A percentile compares a stretch with the other conserved stretches of the same genome.
Evolutionary conservation across 306 rosid genomes (phyloP).

Genomic region (Quercus mongolica): DNA sequence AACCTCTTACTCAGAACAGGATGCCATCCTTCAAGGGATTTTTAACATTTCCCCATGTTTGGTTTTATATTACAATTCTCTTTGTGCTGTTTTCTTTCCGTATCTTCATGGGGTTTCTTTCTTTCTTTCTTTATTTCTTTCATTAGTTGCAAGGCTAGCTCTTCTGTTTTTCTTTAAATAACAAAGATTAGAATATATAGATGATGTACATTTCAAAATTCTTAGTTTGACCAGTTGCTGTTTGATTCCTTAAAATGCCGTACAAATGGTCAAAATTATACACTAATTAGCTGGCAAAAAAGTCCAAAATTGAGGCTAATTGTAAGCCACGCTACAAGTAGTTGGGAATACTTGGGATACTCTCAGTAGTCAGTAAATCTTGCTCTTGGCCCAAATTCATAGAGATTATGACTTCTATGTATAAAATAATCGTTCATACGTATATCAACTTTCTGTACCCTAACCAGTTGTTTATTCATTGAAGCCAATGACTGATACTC

Average conservation of each 20-base stretch:
- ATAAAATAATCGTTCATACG: too few relatives aligned
- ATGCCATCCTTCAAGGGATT: background rate
- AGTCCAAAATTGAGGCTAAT: background rate
- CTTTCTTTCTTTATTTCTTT: background rate
- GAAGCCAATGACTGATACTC: too few relatives aligned
- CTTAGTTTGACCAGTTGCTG: conserved; percentile 23
- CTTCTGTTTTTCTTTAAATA: background rate
- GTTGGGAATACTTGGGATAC: background rate
- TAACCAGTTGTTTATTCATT: too few relatives aligned
- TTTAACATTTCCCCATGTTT: background rate
- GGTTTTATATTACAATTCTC: background rate
- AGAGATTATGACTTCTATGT: background rate
- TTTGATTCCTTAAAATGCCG: conserved; percentile 39
- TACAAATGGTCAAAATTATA: conserved; percentile 23
- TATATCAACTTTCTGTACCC: too few relatives aligned
- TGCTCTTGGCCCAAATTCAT: background rate
- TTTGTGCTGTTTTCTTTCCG: background rate
- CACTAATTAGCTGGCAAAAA: background rate
- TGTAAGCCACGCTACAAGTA: background rate
- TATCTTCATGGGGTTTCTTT: background rate
- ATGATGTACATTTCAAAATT: background rate
- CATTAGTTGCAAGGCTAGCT: background rate
- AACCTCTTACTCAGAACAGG: too few relatives aligned
- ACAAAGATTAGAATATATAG: background rate
- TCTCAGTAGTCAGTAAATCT: background rate